These are phyloP conservation scores for Scenedesmus sp. DNA, from an alignment of 163 green algal species.

Conservation along the genomic window DNA sequence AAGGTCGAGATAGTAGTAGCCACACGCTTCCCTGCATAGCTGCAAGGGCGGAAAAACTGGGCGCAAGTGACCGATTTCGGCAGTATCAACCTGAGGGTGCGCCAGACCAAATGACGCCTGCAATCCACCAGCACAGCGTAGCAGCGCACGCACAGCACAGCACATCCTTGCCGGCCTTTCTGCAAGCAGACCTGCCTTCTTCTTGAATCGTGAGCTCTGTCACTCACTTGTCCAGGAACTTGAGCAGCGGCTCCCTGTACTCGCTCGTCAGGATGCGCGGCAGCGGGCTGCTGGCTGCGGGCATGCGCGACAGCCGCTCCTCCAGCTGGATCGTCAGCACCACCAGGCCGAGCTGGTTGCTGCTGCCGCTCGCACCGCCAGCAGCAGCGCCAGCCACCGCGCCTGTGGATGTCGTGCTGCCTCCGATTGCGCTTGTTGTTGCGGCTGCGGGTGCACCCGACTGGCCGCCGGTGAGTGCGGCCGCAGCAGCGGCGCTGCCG, in stretches of 20 bases:
- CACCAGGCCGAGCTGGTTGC: conserved; percentile 84
- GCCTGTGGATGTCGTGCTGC: not conserved
- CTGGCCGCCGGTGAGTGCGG: not conserved
- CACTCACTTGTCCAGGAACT: conserved; percentile 86
- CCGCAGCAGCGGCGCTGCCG: not conserved
- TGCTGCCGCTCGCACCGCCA: not conserved
- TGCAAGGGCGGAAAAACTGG: too few species aligned
- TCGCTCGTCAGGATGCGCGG: conserved; percentile 86
- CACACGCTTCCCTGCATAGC: too few species aligned
- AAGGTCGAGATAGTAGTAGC: too few species aligned
- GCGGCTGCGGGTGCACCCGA: not conserved
- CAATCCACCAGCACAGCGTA: too few species aligned
- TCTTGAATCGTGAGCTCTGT: not conserved
- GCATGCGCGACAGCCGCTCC: conserved; percentile 73
- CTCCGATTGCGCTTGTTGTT: not conserved
- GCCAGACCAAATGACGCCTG: too few species aligned
- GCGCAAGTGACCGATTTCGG: too few species aligned
- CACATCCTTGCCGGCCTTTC: too few species aligned
- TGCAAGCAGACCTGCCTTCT: too few species aligned
- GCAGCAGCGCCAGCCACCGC: not conserved
- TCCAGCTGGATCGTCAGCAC: conserved; percentile 96
- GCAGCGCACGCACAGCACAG: too few species aligned
- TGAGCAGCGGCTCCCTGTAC: conserved; percentile 88
- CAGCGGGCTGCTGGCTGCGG: conserved; percentile 48
- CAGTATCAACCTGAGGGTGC: too few species aligned